Evolutionary conservation across 495 filamentous ascomycete genomes (phyloP).

Genomic region (Trichodelitschia bisporula): DNA sequence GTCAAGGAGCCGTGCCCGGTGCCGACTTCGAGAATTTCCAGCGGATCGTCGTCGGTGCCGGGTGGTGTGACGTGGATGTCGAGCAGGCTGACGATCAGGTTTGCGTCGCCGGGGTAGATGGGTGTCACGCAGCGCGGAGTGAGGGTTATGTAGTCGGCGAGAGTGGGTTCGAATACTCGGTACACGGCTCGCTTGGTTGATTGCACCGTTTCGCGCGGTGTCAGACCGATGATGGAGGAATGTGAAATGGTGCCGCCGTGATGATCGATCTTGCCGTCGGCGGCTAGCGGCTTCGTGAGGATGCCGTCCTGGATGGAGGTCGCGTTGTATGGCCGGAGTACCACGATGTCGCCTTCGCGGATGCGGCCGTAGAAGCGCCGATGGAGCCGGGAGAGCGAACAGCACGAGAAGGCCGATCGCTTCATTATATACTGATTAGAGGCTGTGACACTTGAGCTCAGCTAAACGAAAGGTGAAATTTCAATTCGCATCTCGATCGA

Average conservation of each 20-base stretch:
- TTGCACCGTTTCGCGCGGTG: constrained; percentile 26
- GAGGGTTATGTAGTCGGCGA: constrained; percentile 44
- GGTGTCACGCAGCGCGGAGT: constrained; percentile 46
- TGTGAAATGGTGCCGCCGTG: constrained; percentile 28
- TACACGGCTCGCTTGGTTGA: constrained; percentile 23
- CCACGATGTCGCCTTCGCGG: constrained; percentile 32
- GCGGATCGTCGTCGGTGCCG: constrained; percentile 7
- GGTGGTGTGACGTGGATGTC: constrained; percentile 36
- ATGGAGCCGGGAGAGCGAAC: too few relatives aligned
- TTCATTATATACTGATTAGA: too few relatives aligned
- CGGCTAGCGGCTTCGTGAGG: too few relatives aligned
- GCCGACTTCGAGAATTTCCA: constrained; percentile 61
- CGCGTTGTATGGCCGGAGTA: constrained; percentile 24
- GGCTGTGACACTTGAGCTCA: too few relatives aligned
- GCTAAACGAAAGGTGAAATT: too few relatives aligned
- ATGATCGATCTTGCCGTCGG: too few relatives aligned
- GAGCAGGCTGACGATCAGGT: constrained; percentile 44
- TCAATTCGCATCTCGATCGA: too few relatives aligned
- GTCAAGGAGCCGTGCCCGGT: constrained; percentile 61
- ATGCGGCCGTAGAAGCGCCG: too few relatives aligned
- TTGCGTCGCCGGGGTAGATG: constrained; percentile 49
- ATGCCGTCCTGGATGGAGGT: constrained; percentile 18
- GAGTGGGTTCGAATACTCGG: constrained; percentile 33
- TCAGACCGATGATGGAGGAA: constrained; percentile 36
- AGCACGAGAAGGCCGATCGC: too few relatives aligned